Base-by-base conservation (phyloP, 495 filamentous ascomycete species). In the Xylaria intraflava region DNA sequence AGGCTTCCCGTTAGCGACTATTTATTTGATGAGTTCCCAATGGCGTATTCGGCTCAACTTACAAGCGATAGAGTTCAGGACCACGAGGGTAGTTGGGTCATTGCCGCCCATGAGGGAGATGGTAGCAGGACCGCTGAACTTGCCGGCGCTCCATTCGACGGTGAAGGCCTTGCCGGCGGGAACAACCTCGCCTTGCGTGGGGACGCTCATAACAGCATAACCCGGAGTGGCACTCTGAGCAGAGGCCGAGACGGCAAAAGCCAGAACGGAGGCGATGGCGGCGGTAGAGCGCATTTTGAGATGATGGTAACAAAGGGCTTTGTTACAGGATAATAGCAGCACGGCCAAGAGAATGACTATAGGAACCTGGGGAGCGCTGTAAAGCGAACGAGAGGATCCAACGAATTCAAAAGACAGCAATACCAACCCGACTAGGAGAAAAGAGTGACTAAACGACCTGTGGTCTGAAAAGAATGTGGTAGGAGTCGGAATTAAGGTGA, bases 221-320 rank as follows among this genome's bases (percentile, higher is more conserved):
- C 69, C 72, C 3, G 52, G 38, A 19, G 52, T 53, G 40, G 50
- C 20, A 44, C 63, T 70, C 65, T 74, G 71, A 60, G 72, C 74
- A 22, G 74, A 41, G 53, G 59, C 69, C 41, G 64, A 59, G 60
- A 57, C 59, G 59, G 69, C 73, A 49, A 76, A 58, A 43, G 72
- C 74, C 64, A 77, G 57, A 65, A 70, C 43, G 51, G 75, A 56
- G 39, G 72, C 65, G 55, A 69, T 56, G 39, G 69, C 54, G 62
- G 58, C 49, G 46, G 61, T 17, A 43, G 69, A 74, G 49, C 65
- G 69, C 75, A 78, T 78, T 46, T 70, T 78, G 70, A 47, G 47
- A 49, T 16, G 16, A 38, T 29, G 27, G 9, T 29, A 9, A 29
- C 9, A 9, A 38, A 17, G 35, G n/a, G n/a, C 5, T n/a, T n/a